These are phyloP conservation scores for Podila clonocystis DNA, from an alignment of 192 early-diverging fungal species.

Conservation along the genomic window DNA sequence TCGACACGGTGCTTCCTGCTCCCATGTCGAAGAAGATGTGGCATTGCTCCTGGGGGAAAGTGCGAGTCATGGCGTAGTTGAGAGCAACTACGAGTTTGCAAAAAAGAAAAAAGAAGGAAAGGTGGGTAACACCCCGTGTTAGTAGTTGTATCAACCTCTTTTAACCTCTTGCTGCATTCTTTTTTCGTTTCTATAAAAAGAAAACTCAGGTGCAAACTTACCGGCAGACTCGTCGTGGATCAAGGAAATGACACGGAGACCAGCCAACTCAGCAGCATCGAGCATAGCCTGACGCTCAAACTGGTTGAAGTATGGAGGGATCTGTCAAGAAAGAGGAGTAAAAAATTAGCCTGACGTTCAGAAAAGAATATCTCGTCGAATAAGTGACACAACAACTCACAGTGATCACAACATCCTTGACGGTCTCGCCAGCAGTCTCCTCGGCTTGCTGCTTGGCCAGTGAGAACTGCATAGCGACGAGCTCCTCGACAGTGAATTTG, in stretches of 20 bases:
- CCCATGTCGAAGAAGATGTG: constrained; percentile 99
- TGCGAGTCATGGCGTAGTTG: constrained; percentile 86
- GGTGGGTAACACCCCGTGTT: background rate
- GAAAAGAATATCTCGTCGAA: background rate
- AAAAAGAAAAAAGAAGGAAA: background rate
- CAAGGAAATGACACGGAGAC: constrained; percentile 81
- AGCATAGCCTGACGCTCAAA: constrained; percentile 92
- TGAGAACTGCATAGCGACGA: constrained; percentile 94
- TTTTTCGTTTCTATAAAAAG: no score
- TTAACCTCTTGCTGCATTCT: no score
- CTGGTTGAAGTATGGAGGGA: constrained; percentile 92
- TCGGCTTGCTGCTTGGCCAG: constrained; percentile 89
- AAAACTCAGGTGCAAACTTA: constrained; percentile 29
- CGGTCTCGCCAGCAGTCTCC: constrained; percentile 74
- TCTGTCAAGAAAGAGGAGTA: constrained; percentile 51
- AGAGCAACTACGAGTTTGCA: constrained; percentile 73
- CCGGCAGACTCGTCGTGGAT: constrained; percentile 95
- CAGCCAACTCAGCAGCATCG: constrained; percentile 93
- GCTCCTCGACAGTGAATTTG: constrained; percentile 81
- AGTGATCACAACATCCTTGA: constrained; percentile 92
- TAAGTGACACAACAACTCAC: constrained; percentile 48
- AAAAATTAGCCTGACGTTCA: background rate
- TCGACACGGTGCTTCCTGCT: constrained; percentile 91
- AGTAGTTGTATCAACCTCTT: background rate
- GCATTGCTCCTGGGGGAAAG: constrained; percentile 68